phyloP scores from a whole-genome alignment of 2,329 filamentous ascomycete genomes.

The Teratosphaeria gauchensis region DNA sequence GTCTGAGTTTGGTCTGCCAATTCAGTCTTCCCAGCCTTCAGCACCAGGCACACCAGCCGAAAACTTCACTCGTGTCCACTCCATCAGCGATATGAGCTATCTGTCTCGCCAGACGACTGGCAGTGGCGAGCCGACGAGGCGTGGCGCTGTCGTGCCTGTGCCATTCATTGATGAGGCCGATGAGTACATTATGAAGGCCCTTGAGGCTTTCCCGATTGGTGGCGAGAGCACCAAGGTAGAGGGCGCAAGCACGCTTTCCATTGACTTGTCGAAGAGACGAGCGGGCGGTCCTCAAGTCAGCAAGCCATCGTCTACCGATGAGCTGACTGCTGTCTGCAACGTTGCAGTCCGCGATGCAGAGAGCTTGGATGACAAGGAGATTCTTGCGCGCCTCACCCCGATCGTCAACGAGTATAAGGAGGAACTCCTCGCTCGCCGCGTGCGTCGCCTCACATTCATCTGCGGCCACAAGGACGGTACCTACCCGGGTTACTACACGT shows the following conservation, averaged over 20 bases:
- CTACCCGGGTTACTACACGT: constrained; percentile 96
- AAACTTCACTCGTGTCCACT: constrained; percentile 74
- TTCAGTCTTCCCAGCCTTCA: constrained; percentile 72
- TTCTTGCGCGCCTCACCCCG: constrained; percentile 61
- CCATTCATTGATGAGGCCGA: constrained; percentile 91
- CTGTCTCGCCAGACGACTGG: constrained; percentile 58
- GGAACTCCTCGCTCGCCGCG: constrained; percentile 68
- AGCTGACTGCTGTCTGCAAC: constrained; percentile 86
- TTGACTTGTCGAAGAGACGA: constrained; percentile 66
- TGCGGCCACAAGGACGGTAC: constrained; percentile 89
- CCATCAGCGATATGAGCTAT: constrained; percentile 95
- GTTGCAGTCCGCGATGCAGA: constrained; percentile 85
- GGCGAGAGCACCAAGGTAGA: constrained; percentile 41
- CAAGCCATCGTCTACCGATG: constrained; percentile 54
- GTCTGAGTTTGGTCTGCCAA: constrained; percentile 74
- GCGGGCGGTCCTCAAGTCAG: constrained; percentile 30
- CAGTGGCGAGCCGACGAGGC: constrained; percentile 61
- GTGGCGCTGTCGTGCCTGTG: constrained; percentile 90
- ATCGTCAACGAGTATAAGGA: constrained; percentile 74
- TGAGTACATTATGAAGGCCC: constrained; percentile 70
- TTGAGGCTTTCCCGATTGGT: constrained; percentile 65
- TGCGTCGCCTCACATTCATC: constrained; percentile 91
- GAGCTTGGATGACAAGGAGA: constrained; percentile 69
- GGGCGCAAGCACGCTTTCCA: constrained; percentile 48
- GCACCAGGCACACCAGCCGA: constrained; percentile 51